Percentiles rank a stretch among this genome's conserved stretches.
Conservation (phyloP, 2,329 filamentous ascomycete species). For the Penicillium sp. region DNA sequence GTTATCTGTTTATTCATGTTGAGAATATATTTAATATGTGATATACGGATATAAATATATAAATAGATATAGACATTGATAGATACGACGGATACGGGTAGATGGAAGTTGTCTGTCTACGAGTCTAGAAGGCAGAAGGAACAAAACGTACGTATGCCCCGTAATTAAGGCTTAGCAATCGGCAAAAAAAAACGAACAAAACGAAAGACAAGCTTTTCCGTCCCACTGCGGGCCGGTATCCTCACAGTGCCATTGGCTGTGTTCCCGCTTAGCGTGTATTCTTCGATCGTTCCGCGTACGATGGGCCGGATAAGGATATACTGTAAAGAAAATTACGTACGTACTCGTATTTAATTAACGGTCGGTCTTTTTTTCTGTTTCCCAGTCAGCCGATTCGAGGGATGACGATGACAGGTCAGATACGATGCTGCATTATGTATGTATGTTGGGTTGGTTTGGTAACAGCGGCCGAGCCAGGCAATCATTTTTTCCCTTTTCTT, state of each 20-base stretch:
- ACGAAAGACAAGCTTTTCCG: constrained; percentile 8
- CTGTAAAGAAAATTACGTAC: neutral
- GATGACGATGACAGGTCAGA: neutral
- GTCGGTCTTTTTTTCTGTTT: neutral
- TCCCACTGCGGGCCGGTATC: neutral
- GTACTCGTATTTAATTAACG: neutral
- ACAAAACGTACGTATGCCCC: neutral
- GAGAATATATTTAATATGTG: too few relatives aligned
- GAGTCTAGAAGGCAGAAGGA: neutral
- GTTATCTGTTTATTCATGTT: too few relatives aligned
- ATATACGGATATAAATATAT: too few relatives aligned
- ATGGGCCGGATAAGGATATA: too few relatives aligned
- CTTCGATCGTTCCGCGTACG: too few relatives aligned
- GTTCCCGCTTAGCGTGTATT: neutral
- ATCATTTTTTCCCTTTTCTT: neutral
- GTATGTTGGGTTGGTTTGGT: neutral
- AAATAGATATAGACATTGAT: too few relatives aligned
- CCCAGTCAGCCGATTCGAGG: neutral
- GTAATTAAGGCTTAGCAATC: constrained; percentile 3
- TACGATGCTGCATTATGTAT: neutral
- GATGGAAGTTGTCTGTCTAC: neutral
- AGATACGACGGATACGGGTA: too few relatives aligned
- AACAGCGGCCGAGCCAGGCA: neutral
- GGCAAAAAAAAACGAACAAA: neutral
- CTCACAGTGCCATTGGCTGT: constrained; percentile 5